Base-by-base conservation (phyloP, 2,329 filamentous ascomycete species). In the Sphaceloma murrayae region DNA sequence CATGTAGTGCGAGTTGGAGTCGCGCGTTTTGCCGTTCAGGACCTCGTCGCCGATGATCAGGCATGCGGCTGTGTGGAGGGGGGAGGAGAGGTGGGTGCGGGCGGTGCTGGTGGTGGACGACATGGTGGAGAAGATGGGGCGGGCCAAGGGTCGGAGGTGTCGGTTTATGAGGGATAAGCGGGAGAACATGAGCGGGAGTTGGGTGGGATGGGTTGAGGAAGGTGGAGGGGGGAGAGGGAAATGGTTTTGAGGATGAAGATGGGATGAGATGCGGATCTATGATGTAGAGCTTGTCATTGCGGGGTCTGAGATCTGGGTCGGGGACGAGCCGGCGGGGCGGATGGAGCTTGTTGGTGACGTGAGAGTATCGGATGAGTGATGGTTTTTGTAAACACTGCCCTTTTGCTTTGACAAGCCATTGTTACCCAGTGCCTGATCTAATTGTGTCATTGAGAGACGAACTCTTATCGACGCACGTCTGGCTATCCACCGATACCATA, bases 21-120 rank as follows among this genome's bases (percentile, higher is more conserved):
- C 76, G 51, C 78, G 69, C 31, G 76, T 81, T 75, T 96, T 96
- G 55, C 91, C 89, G 16, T 87, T 88, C 3, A 96, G 72, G 4
- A 96, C 87, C 63, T 95, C 89, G 65, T 96, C 89, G n/a, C 89
- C 89, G 56, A 98, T 96, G 48, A 98, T 87, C 51, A 96, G 67
- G 62, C 86, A 94, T 46, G 83, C 89, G 8, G 89, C 91, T 34
- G 88, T 95, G 59, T 86, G 80, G 54, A 96, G 93, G 48, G 74
- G 78, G 58, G 50, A 39, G 30, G 24, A 31, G 10, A 36, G 27
- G 38, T 43, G 34, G 58, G 55, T 38, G 59, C 58, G 60, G 62
- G 64, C 61, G 61, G 60, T 51, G 60, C 59, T 43, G 57, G 53
- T 55, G 67, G 64, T 49, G 64, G 67, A 67, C 73, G 45, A 43